Base-by-base conservation (phyloP, 176 grass and related monocot species). In the Musa beccarii region DNA sequence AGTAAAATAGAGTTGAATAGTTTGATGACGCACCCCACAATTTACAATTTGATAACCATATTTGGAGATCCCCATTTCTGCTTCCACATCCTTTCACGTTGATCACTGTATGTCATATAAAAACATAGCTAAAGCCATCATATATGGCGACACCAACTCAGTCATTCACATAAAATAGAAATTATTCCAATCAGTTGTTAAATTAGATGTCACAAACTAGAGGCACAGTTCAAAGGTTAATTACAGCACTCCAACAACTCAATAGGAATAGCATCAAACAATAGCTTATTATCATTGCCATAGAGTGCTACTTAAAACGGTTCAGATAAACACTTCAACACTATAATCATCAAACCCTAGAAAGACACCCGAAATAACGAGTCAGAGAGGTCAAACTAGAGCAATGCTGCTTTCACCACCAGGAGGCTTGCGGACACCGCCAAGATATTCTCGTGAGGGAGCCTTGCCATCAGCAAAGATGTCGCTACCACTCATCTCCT, bases 391-490 rank as follows among this genome's bases (percentile, higher is more conserved):
- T 66, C 63, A 66, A 11, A 66, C 63, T 11, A 66, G 63, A 28
- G 63, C 21, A 28, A 66, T 66, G 63, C 63, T 66, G 63, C 63
- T 66, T 66, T 26, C 22, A 26, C 63, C 63, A 12, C 63, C 63
- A 0, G 63, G 63, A 28, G 63, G 63, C n/a, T 66, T 66, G 63
- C 22, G 63, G 1, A 66, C 63, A 20, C 63, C 63, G 23, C 63
- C 63, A 11, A 66, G 22, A 28, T 66, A 66, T 9, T 66, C 63
- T 25, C 63, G 63, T 10, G 63, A 28, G 22, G 63, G 21, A 25
- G 63, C 22, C 23, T 66, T n/a, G 11, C 63, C 22, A 23, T 66
- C 63, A 11, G 63, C 63, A 28, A 66, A 66, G 63, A 66, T 66
- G 12, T 66, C 63, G 4, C 63, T 66, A 12, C 63, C 57, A 25